Percentiles rank a stretch among this genome's conserved stretches.
phyloP scores from a whole-genome alignment of 345 rosid genomes.

The Ailanthus altissimus region DNA sequence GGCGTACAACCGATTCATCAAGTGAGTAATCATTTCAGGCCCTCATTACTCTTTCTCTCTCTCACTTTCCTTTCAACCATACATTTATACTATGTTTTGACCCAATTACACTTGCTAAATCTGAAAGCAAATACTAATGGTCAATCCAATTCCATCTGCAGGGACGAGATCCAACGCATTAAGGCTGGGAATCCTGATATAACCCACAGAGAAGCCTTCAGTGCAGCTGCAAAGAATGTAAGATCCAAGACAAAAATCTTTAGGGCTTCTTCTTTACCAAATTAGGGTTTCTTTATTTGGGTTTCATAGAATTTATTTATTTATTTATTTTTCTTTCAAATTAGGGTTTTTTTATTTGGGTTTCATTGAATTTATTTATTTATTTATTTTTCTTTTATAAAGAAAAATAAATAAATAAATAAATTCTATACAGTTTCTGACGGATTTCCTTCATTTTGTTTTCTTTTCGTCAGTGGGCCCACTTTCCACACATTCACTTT shows the following conservation, averaged over 20 bases:
- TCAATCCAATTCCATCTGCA: conserved; percentile 29
- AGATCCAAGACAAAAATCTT: conserved; percentile 34
- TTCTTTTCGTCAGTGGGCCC: conserved; percentile 54
- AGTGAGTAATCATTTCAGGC: conserved; percentile 48
- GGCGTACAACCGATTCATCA: conserved; percentile 99
- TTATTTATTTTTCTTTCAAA: too few species aligned
- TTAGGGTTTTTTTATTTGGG: conserved; percentile 29
- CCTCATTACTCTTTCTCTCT: neutral
- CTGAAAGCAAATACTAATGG: conserved; percentile 11
- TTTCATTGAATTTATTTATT: conserved; percentile 19
- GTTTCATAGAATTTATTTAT: too few species aligned
- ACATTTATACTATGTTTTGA: neutral
- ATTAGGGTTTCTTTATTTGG: conserved; percentile 27
- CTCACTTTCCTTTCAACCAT: neutral
- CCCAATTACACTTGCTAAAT: conserved; percentile 4
- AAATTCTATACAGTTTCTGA: neutral
- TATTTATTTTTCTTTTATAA: neutral
- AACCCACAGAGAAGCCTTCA: conserved; percentile 98
- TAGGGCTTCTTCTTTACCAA: conserved; percentile 32
- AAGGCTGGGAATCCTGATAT: conserved; percentile 98
- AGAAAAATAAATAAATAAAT: too few species aligned
- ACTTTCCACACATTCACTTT: conserved; percentile 62
- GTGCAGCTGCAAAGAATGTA: conserved; percentile 99
- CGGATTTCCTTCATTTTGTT: conserved; percentile 5
- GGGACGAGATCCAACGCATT: conserved; percentile 99